Evolutionary conservation across 2,329 filamentous ascomycete genomes (phyloP).

Genomic region (Magnaporthiopsis incrustans): DNA sequence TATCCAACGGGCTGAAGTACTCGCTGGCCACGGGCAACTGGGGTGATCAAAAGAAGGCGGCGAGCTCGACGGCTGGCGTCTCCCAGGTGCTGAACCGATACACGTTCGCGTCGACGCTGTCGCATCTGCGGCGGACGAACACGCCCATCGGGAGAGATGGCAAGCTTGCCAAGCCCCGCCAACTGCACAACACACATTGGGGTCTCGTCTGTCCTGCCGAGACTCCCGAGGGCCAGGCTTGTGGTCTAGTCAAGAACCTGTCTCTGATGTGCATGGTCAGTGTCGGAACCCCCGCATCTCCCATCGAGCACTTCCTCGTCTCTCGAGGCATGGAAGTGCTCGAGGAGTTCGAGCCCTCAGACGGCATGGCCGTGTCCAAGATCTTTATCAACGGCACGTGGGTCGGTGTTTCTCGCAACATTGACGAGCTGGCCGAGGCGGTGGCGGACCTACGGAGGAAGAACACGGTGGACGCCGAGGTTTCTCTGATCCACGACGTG

Average conservation of each 20-base stretch:
- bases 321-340: constrained; percentile 92
- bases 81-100: constrained; percentile 98
- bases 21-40: constrained; percentile 96
- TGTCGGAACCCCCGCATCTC: constrained; percentile 83
- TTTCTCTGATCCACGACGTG: constrained; percentile 92
- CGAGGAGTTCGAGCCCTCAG: constrained; percentile 83
- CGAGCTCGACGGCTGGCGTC: constrained; percentile 89
- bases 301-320: constrained; percentile 92
- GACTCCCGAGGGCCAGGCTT: constrained; percentile 96
- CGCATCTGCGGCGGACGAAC: constrained; percentile 94
- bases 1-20: constrained; percentile 93
- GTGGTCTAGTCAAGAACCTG: constrained; percentile 95
- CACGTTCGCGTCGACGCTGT: constrained; percentile 92
- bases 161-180: constrained; percentile 94
- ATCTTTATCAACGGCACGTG: constrained; percentile 97
- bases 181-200: constrained; percentile 98
- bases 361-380: constrained; percentile 89
- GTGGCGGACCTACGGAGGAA: constrained; percentile 72
- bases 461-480: constrained; percentile 81
- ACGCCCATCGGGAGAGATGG: constrained; percentile 96
- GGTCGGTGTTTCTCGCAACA: constrained; percentile 91
- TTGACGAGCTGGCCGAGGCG: constrained; percentile 72
- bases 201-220: constrained; percentile 94
- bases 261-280: constrained; percentile 98
- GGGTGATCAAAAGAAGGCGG: constrained; percentile 99